Evolutionary conservation across 1,284 basidiomycete species (phyloP), one percentile per base, ranked within the genome.

Genomic region (Ustilago tritici): DNA sequence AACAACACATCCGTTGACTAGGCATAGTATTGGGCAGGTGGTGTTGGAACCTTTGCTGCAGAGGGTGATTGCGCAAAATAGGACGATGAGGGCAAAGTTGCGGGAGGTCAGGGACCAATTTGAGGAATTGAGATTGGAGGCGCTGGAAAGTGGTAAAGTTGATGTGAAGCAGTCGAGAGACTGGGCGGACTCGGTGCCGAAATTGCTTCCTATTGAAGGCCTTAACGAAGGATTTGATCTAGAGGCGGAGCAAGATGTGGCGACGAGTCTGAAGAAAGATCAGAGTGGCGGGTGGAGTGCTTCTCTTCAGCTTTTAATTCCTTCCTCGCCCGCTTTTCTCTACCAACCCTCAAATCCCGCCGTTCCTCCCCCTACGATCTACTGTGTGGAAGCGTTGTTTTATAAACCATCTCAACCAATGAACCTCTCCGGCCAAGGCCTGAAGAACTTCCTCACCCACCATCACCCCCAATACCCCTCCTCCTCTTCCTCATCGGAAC

Each of bases 21-120:
- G 70, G 7, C 75, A 77, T 38, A 58, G 53, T 31, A 72, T 77
- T 11, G 75, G 75, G 5, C 75, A 77, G 56, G 56, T 77, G 2
- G 63, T 73, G 0, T 54, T 77, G 5, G 66, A 77, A n/a, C 61
- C 62, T 3, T 50, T 77, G 11, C 49, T 72, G 1, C 1, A 28
- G 7, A 23, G 38, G 6, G 15, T 76, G 15, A 35, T 63, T 7
- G 61, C 53, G 28, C 46, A 56, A 31, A 65, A 71, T 43, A 4
- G 3, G 2, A 9, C 6, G 5, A 35, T 52, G 14, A 41, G 65
- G 31, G 12, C n/a, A 10, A n/a, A 47, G 23, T 31, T 76, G n/a
- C 9, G 9, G 11, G 47, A 40, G 11, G 4, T 41, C 3, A 28
- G 58, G 9, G 53, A 61, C 14, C 19, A 34, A 35, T n/a, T 76